Percentiles rank a stretch among this genome's conserved stretches.
These are phyloP conservation scores for Boletus eberwhitei DNA, from an alignment of 768 basidiomycete genomes.

Conservation along the genomic window DNA sequence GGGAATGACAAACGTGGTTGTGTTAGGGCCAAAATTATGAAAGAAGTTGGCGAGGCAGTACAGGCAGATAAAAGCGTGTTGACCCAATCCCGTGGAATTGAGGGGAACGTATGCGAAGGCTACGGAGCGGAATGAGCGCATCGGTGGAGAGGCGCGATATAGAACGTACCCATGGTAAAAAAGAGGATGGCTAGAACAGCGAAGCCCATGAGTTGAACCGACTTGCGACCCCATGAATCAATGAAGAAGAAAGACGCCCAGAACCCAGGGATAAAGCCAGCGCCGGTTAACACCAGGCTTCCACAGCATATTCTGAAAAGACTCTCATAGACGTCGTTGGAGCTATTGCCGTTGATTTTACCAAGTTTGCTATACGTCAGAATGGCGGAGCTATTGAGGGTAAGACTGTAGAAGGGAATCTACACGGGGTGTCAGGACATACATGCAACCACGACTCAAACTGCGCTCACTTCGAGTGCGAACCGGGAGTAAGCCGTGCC, in stretches of 20 bases:
- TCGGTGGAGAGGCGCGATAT: neutral
- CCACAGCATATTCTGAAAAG: constrained; percentile 23
- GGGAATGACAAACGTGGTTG: constrained; percentile 72
- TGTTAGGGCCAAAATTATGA: constrained; percentile 33
- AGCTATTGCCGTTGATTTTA: constrained; percentile 29
- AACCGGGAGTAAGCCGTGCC: constrained; percentile 86
- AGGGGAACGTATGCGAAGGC: constrained; percentile 65
- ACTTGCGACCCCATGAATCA: constrained; percentile 69
- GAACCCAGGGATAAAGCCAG: constrained; percentile 44
- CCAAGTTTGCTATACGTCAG: constrained; percentile 69
- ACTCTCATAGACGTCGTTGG: constrained; percentile 19
- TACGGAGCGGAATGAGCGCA: constrained; percentile 19
- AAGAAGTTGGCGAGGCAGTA: constrained; percentile 19
- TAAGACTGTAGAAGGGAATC: constrained; percentile 87
- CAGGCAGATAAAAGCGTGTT: constrained; percentile 49
- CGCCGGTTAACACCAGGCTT: constrained; percentile 15
- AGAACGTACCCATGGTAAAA: constrained; percentile 57
- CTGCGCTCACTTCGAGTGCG: constrained; percentile 65
- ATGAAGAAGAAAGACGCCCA: constrained; percentile 64
- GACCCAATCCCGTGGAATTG: constrained; percentile 43
- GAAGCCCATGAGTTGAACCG: constrained; percentile 77
- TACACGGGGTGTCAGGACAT: constrained; percentile 24
- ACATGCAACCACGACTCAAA: neutral
- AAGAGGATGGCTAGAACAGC: constrained; percentile 61
- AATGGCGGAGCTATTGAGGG: constrained; percentile 77